Conservation (phyloP, 495 filamentous ascomycete genomes). For the Penicillium angulare region DNA sequence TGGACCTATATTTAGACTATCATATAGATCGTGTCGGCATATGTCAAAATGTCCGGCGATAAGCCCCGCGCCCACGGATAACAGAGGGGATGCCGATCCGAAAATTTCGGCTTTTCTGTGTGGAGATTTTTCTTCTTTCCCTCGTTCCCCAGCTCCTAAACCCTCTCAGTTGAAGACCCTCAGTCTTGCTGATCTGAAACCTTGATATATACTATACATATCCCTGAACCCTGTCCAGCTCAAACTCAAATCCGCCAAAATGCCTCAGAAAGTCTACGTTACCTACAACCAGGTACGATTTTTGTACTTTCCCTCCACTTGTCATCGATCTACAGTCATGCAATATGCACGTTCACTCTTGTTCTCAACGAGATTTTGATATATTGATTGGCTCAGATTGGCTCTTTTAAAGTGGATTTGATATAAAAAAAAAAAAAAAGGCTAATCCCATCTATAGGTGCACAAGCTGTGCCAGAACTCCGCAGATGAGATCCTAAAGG, state of each 20-base stretch:
- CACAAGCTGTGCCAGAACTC: constrained; percentile 93
- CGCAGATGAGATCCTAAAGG: constrained; percentile 74
- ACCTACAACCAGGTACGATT: constrained; percentile 84
- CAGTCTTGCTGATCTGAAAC: too few species aligned
- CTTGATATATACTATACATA: constrained; percentile 3
- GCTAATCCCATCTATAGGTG: constrained; percentile 55
- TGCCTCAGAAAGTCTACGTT: constrained; percentile 89
- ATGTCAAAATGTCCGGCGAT: too few species aligned
- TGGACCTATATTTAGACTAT: too few species aligned
- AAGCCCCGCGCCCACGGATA: too few species aligned
- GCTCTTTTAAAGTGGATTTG: background rate
- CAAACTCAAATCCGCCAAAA: constrained; percentile 37
- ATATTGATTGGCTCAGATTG: background rate
- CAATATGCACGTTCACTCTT: background rate
- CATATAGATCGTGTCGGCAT: too few species aligned
- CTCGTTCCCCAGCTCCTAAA: too few species aligned
- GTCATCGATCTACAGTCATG: background rate
- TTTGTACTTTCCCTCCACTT: constrained; percentile 2
- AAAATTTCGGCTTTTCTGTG: too few species aligned
- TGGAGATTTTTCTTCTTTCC: too few species aligned
- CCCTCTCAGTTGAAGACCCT: too few species aligned
- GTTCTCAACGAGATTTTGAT: background rate
- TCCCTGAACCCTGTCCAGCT: background rate
- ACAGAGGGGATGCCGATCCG: too few species aligned
- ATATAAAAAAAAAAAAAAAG: background rate